Evolutionary conservation across 2,329 filamentous ascomycete species (phyloP).

Genomic region (Metarhizium humberi): DNA sequence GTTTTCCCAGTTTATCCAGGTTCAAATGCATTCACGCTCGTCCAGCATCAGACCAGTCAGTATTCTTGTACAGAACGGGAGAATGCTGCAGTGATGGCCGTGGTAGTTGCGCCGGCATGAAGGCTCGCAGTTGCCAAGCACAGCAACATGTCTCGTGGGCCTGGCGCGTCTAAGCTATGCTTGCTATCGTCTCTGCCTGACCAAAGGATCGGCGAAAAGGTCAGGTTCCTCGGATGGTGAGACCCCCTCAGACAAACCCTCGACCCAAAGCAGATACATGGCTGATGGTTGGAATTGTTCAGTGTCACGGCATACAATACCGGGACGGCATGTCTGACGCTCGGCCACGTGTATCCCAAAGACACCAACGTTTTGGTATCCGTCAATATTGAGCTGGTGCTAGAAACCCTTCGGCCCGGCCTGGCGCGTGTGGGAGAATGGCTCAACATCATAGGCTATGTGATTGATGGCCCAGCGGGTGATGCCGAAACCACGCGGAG

Average conservation of each 20-base stretch:
- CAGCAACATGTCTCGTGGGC: conserved; percentile 42
- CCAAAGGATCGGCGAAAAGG: conserved; percentile 57
- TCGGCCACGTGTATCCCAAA: conserved; percentile 58
- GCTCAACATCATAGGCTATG: conserved; percentile 83
- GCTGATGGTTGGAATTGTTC: conserved; percentile 1
- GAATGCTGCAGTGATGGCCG: background rate
- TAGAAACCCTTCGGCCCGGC: conserved; percentile 53
- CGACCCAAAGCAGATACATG: background rate
- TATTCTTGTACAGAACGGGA: background rate
- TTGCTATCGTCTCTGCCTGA: conserved; percentile 53
- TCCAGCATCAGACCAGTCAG: background rate
- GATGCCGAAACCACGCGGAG: background rate
- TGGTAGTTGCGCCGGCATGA: background rate
- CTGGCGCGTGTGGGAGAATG: conserved; percentile 68
- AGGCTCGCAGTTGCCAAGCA: background rate
- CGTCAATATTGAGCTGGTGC: conserved; percentile 64
- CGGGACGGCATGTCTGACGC: conserved; percentile 48
- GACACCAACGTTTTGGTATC: conserved; percentile 36
- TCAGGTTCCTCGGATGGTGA: conserved; percentile 89
- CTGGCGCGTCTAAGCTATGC: conserved; percentile 54
- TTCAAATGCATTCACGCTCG: background rate
- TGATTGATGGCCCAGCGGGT: conserved; percentile 25
- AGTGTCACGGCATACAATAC: conserved; percentile 45
- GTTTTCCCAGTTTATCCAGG: too few species aligned
- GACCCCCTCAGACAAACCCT: conserved; percentile 16